These are phyloP conservation scores for Bipolaris cookei DNA, from an alignment of 2,329 filamentous ascomycete species.

Conservation along the genomic window DNA sequence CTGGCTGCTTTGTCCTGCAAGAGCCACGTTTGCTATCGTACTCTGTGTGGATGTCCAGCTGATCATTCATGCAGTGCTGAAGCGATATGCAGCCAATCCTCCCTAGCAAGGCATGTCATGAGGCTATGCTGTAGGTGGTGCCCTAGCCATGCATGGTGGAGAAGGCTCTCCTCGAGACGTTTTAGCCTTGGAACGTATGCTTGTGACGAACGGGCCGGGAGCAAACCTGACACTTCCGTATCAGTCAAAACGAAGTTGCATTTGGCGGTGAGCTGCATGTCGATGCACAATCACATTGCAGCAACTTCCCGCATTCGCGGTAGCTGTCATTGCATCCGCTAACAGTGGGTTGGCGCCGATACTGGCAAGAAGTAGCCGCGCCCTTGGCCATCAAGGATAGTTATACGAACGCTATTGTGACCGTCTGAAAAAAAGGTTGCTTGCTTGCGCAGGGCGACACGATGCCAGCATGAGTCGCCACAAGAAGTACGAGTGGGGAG, in stretches of 20 bases:
- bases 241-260: slow-evolving; percentile 7
- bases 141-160: slow-evolving; percentile 18
- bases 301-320: background rate
- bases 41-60: slow-evolving; percentile 7
- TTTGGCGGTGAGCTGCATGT: slow-evolving; percentile 15
- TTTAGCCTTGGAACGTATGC: slow-evolving; percentile 14
- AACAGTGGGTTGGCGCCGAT: slow-evolving; percentile 1
- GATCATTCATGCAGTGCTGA: slow-evolving; percentile 13
- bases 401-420: slow-evolving; percentile 10
- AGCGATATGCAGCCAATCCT: slow-evolving; percentile 16
- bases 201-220: slow-evolving; percentile 17
- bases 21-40: slow-evolving; percentile 12
- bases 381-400: slow-evolving; percentile 9
- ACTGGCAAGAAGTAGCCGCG: slow-evolving; percentile 11
- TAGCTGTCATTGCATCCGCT: background rate
- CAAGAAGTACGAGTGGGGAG: slow-evolving; percentile 4
- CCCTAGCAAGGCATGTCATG: slow-evolving; percentile 17
- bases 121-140: slow-evolving; percentile 10
- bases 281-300: slow-evolving; percentile 6
- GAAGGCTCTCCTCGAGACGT: slow-evolving; percentile 9
- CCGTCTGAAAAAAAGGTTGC: slow-evolving; percentile 13
- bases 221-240: slow-evolving; percentile 8
- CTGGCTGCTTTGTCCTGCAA: slow-evolving; percentile 20
- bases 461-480: slow-evolving; percentile 19
- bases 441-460: slow-evolving; percentile 25